phyloP scores from a whole-genome alignment of 352 stramenopile species.

The Pythium pectinolyticum region DNA sequence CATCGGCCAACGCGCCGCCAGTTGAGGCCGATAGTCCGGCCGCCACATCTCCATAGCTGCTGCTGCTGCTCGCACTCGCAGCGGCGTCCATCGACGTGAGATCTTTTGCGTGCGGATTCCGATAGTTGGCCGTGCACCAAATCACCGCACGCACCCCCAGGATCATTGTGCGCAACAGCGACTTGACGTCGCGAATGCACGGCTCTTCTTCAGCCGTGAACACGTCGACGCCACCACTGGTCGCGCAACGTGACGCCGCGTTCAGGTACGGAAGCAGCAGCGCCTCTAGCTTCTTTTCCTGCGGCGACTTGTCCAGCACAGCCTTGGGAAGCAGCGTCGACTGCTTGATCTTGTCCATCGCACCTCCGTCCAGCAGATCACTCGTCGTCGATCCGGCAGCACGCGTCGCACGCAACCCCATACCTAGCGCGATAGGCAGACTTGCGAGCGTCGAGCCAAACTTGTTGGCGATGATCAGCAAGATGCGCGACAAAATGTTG shows the following conservation, averaged over 20 bases:
- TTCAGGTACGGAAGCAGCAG: slow-evolving; percentile 61
- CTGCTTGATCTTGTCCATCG: slow-evolving; percentile 89
- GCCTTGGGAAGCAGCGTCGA: slow-evolving; percentile 72
- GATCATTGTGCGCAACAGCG: slow-evolving; percentile 95
- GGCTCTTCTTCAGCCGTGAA: slow-evolving; percentile 67
- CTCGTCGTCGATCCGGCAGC: background rate
- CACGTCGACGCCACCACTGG: slow-evolving; percentile 34
- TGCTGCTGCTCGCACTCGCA: slow-evolving; percentile 19
- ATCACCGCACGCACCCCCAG: slow-evolving; percentile 97
- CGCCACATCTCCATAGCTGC: background rate
- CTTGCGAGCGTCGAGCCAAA: slow-evolving; percentile 88
- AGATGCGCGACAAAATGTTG: slow-evolving; percentile 89
- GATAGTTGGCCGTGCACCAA: slow-evolving; percentile 96
- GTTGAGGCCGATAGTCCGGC: background rate
- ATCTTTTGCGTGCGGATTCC: slow-evolving; percentile 85
- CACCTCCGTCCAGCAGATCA: slow-evolving; percentile 79
- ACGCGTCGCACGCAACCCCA: slow-evolving; percentile 38
- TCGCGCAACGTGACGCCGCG: slow-evolving; percentile 7
- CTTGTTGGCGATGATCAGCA: slow-evolving; percentile 94
- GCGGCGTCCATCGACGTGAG: slow-evolving; percentile 74
- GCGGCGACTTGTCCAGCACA: slow-evolving; percentile 43
- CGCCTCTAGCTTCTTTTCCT: slow-evolving; percentile 76
- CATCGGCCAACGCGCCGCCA: background rate
- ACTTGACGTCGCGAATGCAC: slow-evolving; percentile 90
- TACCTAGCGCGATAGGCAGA: slow-evolving; percentile 63